Base-by-base conservation (phyloP, 2,329 filamentous ascomycete genomes). In the Xylariaceae sp. region DNA sequence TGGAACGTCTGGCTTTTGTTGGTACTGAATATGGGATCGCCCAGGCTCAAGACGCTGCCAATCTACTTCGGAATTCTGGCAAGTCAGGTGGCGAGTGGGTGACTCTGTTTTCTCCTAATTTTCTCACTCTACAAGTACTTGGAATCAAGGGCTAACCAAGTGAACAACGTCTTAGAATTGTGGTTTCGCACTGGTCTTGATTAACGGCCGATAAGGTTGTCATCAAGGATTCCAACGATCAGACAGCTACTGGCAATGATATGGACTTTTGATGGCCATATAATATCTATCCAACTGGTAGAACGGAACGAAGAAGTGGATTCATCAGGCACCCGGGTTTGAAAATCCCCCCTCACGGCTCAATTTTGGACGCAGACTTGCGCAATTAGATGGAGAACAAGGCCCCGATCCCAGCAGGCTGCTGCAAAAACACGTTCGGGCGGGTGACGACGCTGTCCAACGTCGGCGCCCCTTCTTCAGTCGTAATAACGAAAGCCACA, bases 391-490 rank as follows among this genome's bases (percentile, higher is more conserved):
- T n/a, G n/a, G n/a, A n/a, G n/a, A 34, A 12, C 6, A 34, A 16
- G 19, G 19, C 14, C 14, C 32, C 32, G n/a, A 34, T 6, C 32
- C 19, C 32, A n/a, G 54, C 47, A 2, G 66, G 67, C 42, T 68
- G 64, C 54, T 69, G 57, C 4, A 67, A 51, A 8, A 71, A 55
- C 19, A 68, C 50, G 6, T 65, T 55, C 6, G 67, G 67, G 14
- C 67, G 67, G n/a, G 68, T 67, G 41, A 68, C 54, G 3, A 69
- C 65, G 14, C 52, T 64, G 6, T 67, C 65, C 35, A 60, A 48
- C 7, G 61, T 66, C 2, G 65, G 64, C 2, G 67, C 67, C 21
- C 64, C 68, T 10, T 55, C 45, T 8, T 55, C 53, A 50, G 67
- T 60, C 2, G 68, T 61, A 41, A 71, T 58, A 10, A 69, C 61